A percentile compares a stretch with the other conserved stretches of the same genome.
phyloP scores from a whole-genome alignment of 805 yeast species.

The Sugiyamaella smithiae region DNA sequence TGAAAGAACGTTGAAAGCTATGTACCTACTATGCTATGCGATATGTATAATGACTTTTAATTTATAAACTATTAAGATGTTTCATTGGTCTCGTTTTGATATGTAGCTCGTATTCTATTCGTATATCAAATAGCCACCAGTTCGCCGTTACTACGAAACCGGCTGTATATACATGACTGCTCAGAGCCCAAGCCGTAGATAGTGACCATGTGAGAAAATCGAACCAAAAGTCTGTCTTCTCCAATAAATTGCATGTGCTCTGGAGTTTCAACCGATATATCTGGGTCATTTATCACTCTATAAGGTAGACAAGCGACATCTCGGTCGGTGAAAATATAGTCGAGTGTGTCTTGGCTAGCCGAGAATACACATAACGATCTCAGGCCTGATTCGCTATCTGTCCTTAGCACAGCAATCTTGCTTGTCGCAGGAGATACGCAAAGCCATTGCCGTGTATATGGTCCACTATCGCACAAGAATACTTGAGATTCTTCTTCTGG shows the following conservation, averaged over 20 bases:
- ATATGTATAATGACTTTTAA: no score
- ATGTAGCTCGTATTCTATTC: background rate
- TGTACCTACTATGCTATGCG: background rate
- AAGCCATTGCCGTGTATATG: background rate
- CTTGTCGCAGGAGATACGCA: background rate
- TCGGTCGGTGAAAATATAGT: background rate
- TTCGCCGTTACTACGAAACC: conserved; percentile 1
- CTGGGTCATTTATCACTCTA: background rate
- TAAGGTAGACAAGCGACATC: background rate
- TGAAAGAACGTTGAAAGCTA: conserved; percentile 74
- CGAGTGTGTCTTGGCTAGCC: background rate
- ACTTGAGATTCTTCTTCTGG: background rate
- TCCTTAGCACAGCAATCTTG: background rate
- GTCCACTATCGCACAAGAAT: background rate
- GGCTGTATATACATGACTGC: conserved; percentile 1
- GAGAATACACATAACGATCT: background rate
- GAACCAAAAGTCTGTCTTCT: conserved; percentile 8
- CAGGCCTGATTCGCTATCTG: background rate
- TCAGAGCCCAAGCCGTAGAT: conserved; percentile 4
- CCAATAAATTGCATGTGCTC: conserved; percentile 5
- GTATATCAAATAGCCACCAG: background rate
- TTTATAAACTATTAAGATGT: background rate
- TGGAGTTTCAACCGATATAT: background rate
- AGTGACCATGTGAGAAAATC: background rate
- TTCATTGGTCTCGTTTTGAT: background rate